Conservation (phyloP, 192 early-diverging fungal species). For the Gonapodya prolifera region DNA sequence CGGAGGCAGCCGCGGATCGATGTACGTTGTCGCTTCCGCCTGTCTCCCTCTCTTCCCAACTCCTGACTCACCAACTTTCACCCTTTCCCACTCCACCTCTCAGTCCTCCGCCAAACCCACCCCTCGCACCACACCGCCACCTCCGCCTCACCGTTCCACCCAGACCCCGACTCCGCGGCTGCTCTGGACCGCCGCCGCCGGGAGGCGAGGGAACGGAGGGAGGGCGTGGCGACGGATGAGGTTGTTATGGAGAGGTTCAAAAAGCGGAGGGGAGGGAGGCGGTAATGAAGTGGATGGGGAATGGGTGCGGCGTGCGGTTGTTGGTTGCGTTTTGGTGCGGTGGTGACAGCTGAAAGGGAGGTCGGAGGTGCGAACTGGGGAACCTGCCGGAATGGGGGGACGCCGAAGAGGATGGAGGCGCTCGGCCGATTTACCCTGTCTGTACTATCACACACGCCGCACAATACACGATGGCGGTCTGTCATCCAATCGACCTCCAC, state of each 20-base stretch:
- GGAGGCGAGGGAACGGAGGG: conserved; percentile 30
- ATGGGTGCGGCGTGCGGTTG: too few relatives aligned
- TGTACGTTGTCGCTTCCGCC: conserved; percentile 12
- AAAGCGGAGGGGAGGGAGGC: conserved; percentile 68
- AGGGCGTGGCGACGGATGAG: conserved; percentile 80
- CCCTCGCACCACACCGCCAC: conserved; percentile 10
- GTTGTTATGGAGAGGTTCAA: conserved; percentile 71
- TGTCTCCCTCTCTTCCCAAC: background rate
- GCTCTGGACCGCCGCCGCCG: conserved; percentile 14
- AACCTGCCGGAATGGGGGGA: too few relatives aligned
- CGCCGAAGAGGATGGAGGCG: too few relatives aligned
- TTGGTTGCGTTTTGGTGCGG: background rate
- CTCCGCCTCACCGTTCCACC: background rate
- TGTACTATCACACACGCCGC: too few relatives aligned
- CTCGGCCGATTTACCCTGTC: too few relatives aligned
- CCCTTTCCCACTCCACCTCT: conserved; percentile 17
- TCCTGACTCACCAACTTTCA: conserved; percentile 13
- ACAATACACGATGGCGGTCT: too few relatives aligned
- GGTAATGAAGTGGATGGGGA: too few relatives aligned
- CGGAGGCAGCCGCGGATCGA: too few relatives aligned
- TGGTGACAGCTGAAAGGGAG: background rate
- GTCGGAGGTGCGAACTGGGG: too few relatives aligned
- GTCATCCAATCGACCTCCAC: too few relatives aligned
- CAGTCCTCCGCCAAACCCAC: conserved; percentile 18
- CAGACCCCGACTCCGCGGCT: conserved; percentile 18